A percentile compares a stretch with the other conserved stretches of the same genome.
Conservation (phyloP, 805 yeast genomes). For the Kuraishia hungarica region DNA sequence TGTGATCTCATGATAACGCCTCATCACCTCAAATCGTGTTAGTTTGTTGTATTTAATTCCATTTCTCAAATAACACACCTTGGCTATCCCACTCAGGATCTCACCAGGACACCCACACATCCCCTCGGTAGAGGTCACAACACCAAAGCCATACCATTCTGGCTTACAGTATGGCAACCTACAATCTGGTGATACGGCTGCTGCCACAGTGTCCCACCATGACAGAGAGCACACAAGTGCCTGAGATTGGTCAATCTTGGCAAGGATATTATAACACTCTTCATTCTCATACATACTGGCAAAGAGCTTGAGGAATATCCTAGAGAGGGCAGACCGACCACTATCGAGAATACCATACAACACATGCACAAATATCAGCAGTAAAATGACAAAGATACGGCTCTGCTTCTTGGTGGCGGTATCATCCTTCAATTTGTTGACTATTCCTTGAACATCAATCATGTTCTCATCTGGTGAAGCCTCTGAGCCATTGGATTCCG, state of each 20-base stretch:
- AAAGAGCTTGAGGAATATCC: conserved; percentile 28
- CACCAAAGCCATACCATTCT: conserved; percentile 25
- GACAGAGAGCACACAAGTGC: conserved; percentile 25
- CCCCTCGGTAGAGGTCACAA: conserved; percentile 21
- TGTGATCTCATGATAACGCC: conserved; percentile 18
- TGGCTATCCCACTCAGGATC: conserved; percentile 26
- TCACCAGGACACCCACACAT: conserved; percentile 36
- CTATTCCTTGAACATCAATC: conserved; percentile 8
- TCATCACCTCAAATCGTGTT: conserved; percentile 4
- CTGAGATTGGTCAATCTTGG: conserved; percentile 22
- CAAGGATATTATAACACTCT: conserved; percentile 18
- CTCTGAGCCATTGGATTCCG: conserved; percentile 6
- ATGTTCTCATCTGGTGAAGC: conserved; percentile 7
- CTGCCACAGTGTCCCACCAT: conserved; percentile 34
- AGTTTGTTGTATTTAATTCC: conserved; percentile 8
- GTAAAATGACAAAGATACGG: conserved; percentile 22
- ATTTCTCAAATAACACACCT: conserved; percentile 21
- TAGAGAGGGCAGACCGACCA: conserved; percentile 29
- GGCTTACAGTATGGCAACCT: conserved; percentile 30
- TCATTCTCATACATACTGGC: conserved; percentile 26
- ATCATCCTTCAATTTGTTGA: conserved; percentile 10
- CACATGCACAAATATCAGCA: conserved; percentile 30
- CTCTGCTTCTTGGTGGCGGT: conserved; percentile 18
- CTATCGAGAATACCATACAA: conserved; percentile 30
- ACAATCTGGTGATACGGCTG: conserved; percentile 32